Conservation (phyloP, 2,329 filamentous ascomycete species). For the Penicillium sp. region DNA sequence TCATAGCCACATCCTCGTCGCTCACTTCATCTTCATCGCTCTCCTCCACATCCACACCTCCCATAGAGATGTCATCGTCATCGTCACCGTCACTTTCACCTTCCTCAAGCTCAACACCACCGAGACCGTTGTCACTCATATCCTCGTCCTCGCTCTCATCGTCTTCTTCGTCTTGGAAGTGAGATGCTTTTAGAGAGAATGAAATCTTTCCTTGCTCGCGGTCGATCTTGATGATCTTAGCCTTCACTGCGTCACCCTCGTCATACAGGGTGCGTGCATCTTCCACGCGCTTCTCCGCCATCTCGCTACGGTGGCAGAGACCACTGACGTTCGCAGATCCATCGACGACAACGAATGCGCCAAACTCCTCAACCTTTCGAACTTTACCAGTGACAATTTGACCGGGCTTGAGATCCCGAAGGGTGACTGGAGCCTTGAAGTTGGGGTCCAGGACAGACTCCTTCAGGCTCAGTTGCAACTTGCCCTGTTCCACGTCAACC, state of each 20-base stretch:
- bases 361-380: slow-evolving; percentile 90
- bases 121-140: slow-evolving; percentile 31
- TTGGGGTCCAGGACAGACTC: slow-evolving; percentile 76
- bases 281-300: slow-evolving; percentile 77
- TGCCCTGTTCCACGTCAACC: slow-evolving; percentile 65
- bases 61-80: slow-evolving; percentile 41
- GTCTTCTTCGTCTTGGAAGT: slow-evolving; percentile 65
- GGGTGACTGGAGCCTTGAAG: slow-evolving; percentile 69
- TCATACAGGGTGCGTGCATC: slow-evolving; percentile 88
- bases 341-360: slow-evolving; percentile 89
- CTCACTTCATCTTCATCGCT: slow-evolving; percentile 20
- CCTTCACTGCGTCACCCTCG: slow-evolving; percentile 90
- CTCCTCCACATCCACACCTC: slow-evolving; percentile 47
- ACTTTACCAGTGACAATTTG: slow-evolving; percentile 86
- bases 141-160: slow-evolving; percentile 49
- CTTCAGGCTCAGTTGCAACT: slow-evolving; percentile 84
- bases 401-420: slow-evolving; percentile 73
- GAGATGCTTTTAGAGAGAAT: slow-evolving; percentile 88
- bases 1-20: slow-evolving; percentile 47
- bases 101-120: slow-evolving; percentile 35
- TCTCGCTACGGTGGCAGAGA: slow-evolving; percentile 85
- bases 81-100: slow-evolving; percentile 38
- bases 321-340: slow-evolving; percentile 85
- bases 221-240: slow-evolving; percentile 78
- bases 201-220: slow-evolving; percentile 72